phyloP scores from a whole-genome alignment of 164 flowering plant genomes.

The Tinospora cordifolia region DNA sequence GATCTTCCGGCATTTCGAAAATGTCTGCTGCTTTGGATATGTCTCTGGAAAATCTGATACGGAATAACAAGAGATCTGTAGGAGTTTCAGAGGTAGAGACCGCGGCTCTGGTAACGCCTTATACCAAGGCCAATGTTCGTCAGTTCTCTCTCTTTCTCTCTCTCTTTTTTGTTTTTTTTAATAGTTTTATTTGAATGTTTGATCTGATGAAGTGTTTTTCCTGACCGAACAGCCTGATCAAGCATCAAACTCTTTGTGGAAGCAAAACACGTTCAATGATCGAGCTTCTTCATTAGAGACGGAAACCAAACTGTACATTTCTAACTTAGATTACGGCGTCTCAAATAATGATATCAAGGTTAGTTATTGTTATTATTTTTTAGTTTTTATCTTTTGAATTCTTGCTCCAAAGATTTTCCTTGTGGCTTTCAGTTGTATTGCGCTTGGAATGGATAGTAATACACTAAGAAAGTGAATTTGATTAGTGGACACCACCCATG shows the following conservation, averaged over 20 bases:
- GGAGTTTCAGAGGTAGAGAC: slow-evolving; percentile 17
- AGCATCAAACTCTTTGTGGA: slow-evolving; percentile 66
- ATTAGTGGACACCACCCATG: no score
- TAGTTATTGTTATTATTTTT: neutral
- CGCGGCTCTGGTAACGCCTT: slow-evolving; percentile 47
- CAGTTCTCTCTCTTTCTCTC: no score
- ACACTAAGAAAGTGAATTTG: no score
- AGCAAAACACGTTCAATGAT: slow-evolving; percentile 55
- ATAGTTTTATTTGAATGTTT: neutral
- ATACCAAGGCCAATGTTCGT: slow-evolving; percentile 27
- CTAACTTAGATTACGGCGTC: slow-evolving; percentile 78
- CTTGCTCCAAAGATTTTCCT: neutral
- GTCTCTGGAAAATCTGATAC: slow-evolving; percentile 77
- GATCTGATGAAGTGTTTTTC: neutral
- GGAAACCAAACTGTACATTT: slow-evolving; percentile 70
- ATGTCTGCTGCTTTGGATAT: slow-evolving; percentile 62
- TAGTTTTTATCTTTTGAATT: neutral
- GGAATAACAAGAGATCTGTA: slow-evolving; percentile 49
- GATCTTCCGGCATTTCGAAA: neutral
- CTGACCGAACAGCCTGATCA: slow-evolving; percentile 20
- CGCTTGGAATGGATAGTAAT: no score
- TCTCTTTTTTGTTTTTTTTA: no score
- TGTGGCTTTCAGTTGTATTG: no score
- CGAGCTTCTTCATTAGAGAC: slow-evolving; percentile 55
- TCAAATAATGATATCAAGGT: slow-evolving; percentile 84